Conservation (phyloP, 1,284 basidiomycete species). For the Mycosarcoma maydis region DNA sequence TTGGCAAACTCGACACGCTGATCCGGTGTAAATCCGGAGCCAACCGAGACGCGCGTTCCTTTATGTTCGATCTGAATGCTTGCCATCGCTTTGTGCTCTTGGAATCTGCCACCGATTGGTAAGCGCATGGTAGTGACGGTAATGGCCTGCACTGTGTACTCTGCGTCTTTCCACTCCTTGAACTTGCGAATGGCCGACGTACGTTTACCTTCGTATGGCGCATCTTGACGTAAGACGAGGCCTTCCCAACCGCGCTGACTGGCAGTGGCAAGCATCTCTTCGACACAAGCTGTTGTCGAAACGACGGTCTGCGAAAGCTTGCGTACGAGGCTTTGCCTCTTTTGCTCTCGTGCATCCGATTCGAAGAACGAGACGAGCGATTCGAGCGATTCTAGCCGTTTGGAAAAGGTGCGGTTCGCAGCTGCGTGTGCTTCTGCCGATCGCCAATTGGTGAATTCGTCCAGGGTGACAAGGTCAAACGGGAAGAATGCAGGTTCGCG, state of each 20-base stretch:
- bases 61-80: constrained; percentile 41
- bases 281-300: constrained; percentile 4
- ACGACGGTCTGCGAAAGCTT: constrained; percentile 38
- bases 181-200: constrained; percentile 48
- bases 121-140: constrained; percentile 46
- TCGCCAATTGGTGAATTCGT: constrained; percentile 48
- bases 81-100: constrained; percentile 39
- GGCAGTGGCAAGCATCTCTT: constrained; percentile 21
- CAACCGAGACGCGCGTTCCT: constrained; percentile 45
- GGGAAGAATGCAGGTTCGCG: constrained; percentile 46
- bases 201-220: constrained; percentile 51
- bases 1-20: constrained; percentile 48
- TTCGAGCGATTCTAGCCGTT: constrained; percentile 25
- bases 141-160: constrained; percentile 44
- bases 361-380: constrained; percentile 24
- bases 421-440: neutral
- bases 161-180: constrained; percentile 53
- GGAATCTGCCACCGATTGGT: constrained; percentile 41
- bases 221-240: constrained; percentile 44
- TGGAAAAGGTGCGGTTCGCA: constrained; percentile 19
- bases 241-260: constrained; percentile 52
- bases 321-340: constrained; percentile 21
- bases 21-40: constrained; percentile 48
- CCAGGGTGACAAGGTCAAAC: constrained; percentile 50
- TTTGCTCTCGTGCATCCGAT: constrained; percentile 1